Evolutionary conservation across 2,329 filamentous ascomycete species (phyloP), one percentile per base, ranked within the genome.

Genomic region (Diaporthe ampelina): DNA sequence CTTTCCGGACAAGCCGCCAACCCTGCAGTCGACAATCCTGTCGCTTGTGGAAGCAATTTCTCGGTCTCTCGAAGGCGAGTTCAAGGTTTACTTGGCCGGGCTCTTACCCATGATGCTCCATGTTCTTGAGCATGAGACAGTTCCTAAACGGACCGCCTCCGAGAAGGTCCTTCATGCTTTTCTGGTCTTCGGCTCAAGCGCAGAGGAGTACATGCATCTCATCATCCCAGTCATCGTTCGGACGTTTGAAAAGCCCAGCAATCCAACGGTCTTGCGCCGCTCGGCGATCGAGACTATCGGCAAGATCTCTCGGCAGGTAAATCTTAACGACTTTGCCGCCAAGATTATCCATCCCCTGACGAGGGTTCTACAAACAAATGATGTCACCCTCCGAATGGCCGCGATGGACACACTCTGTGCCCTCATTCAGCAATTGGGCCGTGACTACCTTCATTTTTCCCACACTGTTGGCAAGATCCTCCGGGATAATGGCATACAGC

Each of bases 161-260:
- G 95, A 98, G 81, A 93, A 93, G 78, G 95, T 99, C 5, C 87
- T 99, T 32, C 97, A 98, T 81, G 95, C 96, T 0, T 98, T 99
- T 83, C 86, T 99, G 37, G 94, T 99, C 0, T 99, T 99, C 81
- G 97, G 97, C 1, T 93, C 95, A 0, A 98, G 95, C 80, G 94
- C 94, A 15, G 97, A 99, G 82, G 97, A 99, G 82, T 99, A 99
- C 82, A 99, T 99, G 97, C 97, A 99, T 82, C 88, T 99, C 70
- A 98, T 99, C 78, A 94, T 99, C 69, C 97, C 97, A 0, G 95
- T 97, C 48, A 95, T 99, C 79, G 95, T 99, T 11, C 92, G 94
- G 58, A 94, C 98, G 65, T 98, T 99, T 80, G 96, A 99, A 82
- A 97, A 95, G 80, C 91, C 93, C 43, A 92, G 93, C 15, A 94